Percentiles rank a stretch among this genome's conserved stretches.
These are phyloP conservation scores for Capsicum rhomboideum DNA, from an alignment of 257 asterid genomes.

Conservation along the genomic window DNA sequence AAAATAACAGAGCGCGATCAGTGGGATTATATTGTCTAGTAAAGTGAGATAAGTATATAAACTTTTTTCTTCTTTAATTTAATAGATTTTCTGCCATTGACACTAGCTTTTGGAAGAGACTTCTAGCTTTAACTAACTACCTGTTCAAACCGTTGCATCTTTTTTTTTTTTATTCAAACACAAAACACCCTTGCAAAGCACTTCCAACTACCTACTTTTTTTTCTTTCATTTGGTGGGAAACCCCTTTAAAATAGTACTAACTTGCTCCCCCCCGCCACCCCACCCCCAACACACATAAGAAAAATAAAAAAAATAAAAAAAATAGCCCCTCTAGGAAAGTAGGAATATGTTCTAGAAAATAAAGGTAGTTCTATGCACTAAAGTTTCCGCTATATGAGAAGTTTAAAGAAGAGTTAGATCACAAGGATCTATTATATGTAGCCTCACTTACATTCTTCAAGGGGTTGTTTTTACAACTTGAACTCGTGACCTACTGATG, in stretches of 20 bases:
- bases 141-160: conserved; percentile 16
- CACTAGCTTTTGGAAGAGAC: too few species aligned
- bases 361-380: too few species aligned
- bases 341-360: too few species aligned
- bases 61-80: not conserved
- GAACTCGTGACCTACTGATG: too few species aligned
- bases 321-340: not conserved
- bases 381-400: too few species aligned
- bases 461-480: too few species aligned
- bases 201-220: not conserved
- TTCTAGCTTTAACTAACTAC: conserved; percentile 24
- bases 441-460: too few species aligned
- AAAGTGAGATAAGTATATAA: not conserved
- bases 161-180: not conserved
- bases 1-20: conserved; percentile 22
- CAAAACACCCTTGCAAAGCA: not conserved
- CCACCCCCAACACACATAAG: too few species aligned
- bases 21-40: conserved; percentile 26
- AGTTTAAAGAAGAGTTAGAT: too few species aligned
- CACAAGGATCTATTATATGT: too few species aligned
- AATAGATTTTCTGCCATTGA: too few species aligned
- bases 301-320: not conserved
- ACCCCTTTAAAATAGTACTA: not conserved
- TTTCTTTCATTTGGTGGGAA: not conserved
- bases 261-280: not conserved